A percentile compares a stretch with the other conserved stretches of the same genome.
These are phyloP conservation scores for Hymenoscyphus repandus DNA, from an alignment of 2,329 filamentous ascomycete species.

Conservation along the genomic window DNA sequence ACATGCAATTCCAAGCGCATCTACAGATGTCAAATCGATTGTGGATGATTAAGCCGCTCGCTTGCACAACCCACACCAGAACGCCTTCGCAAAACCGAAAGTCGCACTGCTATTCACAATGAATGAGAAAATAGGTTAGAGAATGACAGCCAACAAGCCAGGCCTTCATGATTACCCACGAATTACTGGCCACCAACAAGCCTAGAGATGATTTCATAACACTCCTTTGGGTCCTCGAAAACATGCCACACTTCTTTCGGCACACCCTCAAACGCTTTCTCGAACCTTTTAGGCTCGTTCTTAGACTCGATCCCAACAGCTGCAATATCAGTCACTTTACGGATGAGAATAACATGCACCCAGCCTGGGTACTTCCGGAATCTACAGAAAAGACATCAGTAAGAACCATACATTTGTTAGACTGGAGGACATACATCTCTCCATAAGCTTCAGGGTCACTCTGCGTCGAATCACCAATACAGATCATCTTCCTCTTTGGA, in stretches of 20 bases:
- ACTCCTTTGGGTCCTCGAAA: constrained; percentile 73
- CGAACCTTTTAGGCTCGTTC: constrained; percentile 70
- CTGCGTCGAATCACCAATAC: constrained; percentile 87
- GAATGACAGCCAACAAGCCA: no score
- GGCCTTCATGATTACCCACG: no score
- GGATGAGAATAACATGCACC: constrained; percentile 79
- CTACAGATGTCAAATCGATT: no score
- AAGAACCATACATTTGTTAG: background rate
- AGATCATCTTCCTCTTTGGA: constrained; percentile 72
- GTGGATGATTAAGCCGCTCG: no score
- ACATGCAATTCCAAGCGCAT: no score
- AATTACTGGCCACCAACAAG: background rate
- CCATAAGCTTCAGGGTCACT: constrained; percentile 87
- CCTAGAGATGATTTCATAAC: constrained; percentile 36
- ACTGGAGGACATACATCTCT: constrained; percentile 53
- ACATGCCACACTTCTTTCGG: constrained; percentile 71
- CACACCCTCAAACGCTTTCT: constrained; percentile 73
- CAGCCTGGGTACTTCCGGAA: constrained; percentile 65
- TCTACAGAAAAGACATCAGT: constrained; percentile 30
- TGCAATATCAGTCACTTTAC: constrained; percentile 73
- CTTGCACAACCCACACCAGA: no score
- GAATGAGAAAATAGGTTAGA: no score
- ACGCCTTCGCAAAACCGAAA: no score
- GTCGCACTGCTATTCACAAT: no score
- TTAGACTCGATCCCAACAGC: constrained; percentile 65